phyloP scores from a whole-genome alignment of 1,284 basidiomycete genomes.

The Leccinum huronense region DNA sequence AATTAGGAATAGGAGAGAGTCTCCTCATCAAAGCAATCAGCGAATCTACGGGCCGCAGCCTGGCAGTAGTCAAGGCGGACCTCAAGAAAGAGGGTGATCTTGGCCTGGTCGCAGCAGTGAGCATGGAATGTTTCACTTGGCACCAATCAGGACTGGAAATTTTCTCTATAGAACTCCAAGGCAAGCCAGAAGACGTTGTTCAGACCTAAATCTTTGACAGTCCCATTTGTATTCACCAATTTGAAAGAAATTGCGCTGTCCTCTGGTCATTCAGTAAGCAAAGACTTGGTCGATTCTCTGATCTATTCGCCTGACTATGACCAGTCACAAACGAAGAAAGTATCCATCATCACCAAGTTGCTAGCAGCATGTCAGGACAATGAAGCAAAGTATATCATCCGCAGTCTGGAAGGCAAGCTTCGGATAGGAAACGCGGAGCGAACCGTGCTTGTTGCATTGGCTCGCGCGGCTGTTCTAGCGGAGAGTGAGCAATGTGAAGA shows the following conservation, averaged over 20 bases:
- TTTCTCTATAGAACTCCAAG: constrained; percentile 71
- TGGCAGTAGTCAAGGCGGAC: constrained; percentile 85
- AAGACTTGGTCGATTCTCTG: neutral
- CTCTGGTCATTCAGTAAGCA: constrained; percentile 73
- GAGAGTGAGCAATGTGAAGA: constrained; percentile 65
- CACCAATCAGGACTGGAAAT: neutral
- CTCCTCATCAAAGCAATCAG: constrained; percentile 94
- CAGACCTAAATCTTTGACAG: constrained; percentile 88
- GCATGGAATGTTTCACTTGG: neutral
- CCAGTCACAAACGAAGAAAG: constrained; percentile 90
- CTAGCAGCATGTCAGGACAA: constrained; percentile 88
- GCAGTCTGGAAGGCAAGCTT: constrained; percentile 95
- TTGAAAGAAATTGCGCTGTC: constrained; percentile 86
- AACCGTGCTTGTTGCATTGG: constrained; percentile 85
- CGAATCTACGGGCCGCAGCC: constrained; percentile 88
- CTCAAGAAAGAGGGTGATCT: constrained; percentile 94
- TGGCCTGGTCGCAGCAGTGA: constrained; percentile 91
- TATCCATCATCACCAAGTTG: constrained; percentile 93
- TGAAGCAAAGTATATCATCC: constrained; percentile 94
- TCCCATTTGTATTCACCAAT: constrained; percentile 85
- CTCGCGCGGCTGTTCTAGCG: constrained; percentile 81
- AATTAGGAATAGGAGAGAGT: constrained; percentile 96
- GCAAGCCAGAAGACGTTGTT: constrained; percentile 94
- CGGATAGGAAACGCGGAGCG: constrained; percentile 97
- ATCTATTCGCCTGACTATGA: constrained; percentile 7